A percentile compares a stretch with the other conserved stretches of the same genome.
Evolutionary conservation across 257 asterid species (phyloP).

Genomic region (Primulina eburnea): DNA sequence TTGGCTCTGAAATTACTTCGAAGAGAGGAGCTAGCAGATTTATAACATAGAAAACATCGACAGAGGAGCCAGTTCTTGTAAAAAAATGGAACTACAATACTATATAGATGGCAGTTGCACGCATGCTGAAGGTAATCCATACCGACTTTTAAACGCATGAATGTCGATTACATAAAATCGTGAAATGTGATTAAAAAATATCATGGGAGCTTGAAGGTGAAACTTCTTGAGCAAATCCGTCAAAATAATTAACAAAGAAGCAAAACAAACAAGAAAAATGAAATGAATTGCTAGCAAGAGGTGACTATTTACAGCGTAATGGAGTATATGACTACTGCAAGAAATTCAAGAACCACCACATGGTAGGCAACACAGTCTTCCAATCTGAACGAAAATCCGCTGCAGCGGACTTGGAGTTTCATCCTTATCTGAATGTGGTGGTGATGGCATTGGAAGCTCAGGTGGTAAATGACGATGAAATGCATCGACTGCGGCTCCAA

Average conservation of each 20-base stretch:
- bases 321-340: not conserved
- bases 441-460: conserved; percentile 53
- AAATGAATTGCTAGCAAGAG: not conserved
- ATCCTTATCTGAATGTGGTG: conserved; percentile 39
- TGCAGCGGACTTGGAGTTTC: conserved; percentile 62
- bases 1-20: too few species aligned
- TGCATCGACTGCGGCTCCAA: conserved; percentile 84
- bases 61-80: too few species aligned
- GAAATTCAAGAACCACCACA: conserved; percentile 33
- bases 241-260: not conserved
- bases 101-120: too few species aligned
- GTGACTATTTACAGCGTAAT: not conserved
- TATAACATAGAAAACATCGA: too few species aligned
- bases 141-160: too few species aligned
- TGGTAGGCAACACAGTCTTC: conserved; percentile 59
- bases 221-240: too few species aligned
- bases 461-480: conserved; percentile 86
- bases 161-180: too few species aligned
- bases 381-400: conserved; percentile 79
- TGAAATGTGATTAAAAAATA: too few species aligned
- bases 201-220: not conserved
- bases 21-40: too few species aligned
- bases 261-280: not conserved
- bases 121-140: too few species aligned
- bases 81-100: too few species aligned